These are phyloP conservation scores for Mortierella antarctica DNA, from an alignment of 192 early-diverging fungal species.

Conservation along the genomic window DNA sequence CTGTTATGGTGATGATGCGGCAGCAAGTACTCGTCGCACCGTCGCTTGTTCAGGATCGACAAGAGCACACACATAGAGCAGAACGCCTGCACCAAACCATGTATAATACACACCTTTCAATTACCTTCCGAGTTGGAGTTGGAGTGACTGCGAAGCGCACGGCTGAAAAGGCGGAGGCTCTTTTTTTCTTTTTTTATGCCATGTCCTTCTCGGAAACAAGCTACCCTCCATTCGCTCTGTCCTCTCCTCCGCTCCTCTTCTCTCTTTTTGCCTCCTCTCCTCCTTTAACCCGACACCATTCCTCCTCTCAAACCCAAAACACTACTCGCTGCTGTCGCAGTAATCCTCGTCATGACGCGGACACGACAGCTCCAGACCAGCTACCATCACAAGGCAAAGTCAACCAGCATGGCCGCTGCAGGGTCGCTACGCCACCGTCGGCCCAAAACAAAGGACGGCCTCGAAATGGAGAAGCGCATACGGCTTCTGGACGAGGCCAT, in stretches of 20 bases:
- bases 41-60: too few species aligned
- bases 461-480: slow-evolving; percentile 47
- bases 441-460: slow-evolving; percentile 32
- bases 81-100: too few species aligned
- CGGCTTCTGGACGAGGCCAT: slow-evolving; percentile 59
- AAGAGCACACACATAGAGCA: too few species aligned
- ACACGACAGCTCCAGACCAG: slow-evolving; percentile 29
- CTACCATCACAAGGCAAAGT: slow-evolving; percentile 8
- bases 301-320: slow-evolving; percentile 42
- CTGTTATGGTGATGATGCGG: too few species aligned
- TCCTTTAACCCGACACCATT: slow-evolving; percentile 27
- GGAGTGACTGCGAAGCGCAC: too few species aligned
- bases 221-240: neutral
- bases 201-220: neutral
- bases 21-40: too few species aligned
- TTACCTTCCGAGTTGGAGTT: too few species aligned
- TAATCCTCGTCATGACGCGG: slow-evolving; percentile 47
- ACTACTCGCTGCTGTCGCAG: slow-evolving; percentile 34
- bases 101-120: too few species aligned
- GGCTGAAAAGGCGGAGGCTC: neutral
- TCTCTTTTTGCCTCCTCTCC: slow-evolving; percentile 4
- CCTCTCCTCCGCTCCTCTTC: neutral
- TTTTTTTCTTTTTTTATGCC: neutral
- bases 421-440: slow-evolving; percentile 16
- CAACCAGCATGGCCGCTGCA: neutral